Evolutionary conservation across 2,329 filamentous ascomycete genomes (phyloP), one percentile per base, ranked within the genome.

Genomic region (Penicillium sp.): DNA sequence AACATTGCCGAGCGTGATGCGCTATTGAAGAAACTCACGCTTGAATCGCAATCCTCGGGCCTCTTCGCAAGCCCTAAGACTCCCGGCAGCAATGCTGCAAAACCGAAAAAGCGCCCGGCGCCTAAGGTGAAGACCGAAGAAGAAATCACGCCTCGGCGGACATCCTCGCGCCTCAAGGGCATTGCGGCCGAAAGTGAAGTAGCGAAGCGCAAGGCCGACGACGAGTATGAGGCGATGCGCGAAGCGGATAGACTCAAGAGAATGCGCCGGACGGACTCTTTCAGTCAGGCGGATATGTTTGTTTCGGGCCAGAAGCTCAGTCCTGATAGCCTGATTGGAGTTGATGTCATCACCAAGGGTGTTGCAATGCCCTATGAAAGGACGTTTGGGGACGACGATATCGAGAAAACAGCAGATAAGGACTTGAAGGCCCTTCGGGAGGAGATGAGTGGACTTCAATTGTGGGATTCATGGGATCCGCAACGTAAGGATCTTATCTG

Each of bases 1-100:
- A 96, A 96, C 63, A 95, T 96, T 38, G 90, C 88, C 0, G 87
- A 89, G 51, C 94, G 95, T 65, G 88, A 93, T 73, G 90, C 88
- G 70, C 81, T 96, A 0, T 75, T 97, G 0, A 89, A 89, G 57
- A 88, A 91, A 57, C 83, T 96, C 1, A 87, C 88, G 35, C 77
- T 84, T 62, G 83, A 86, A 66, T 81, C 83, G 2, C 84, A 85
- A 2, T 83, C 88, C 0, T 86, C 90, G 0, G 88, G 88, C n/a
- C 78, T 88, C 11, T 89, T 87, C 43, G 67, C 76, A 1, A 79
- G 76, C 45, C 69, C 83, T 0, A 84, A 83, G 1, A 73, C 77
- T 33, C 59, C 75, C 0, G 67, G 78, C 0, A 81, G 78, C 46
- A 63, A 78, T 11, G 74, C 75, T 0, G 62, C 79, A 0, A 75